Conservation (phyloP, 805 yeast species). For the Pichia ethanolica region DNA sequence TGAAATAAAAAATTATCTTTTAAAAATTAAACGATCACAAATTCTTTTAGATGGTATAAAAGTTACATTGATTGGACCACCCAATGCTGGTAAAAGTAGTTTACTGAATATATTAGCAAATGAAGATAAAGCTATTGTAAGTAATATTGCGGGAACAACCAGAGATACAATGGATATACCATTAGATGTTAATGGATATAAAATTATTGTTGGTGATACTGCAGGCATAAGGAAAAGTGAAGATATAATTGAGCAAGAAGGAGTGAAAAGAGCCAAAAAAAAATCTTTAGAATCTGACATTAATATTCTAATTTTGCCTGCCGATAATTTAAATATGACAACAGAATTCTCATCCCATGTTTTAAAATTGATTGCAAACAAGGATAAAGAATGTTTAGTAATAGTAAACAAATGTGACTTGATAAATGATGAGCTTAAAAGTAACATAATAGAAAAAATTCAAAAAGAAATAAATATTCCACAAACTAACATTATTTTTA, state of each 20-base stretch:
- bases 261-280: slow-evolving; percentile 67
- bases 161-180: slow-evolving; percentile 81
- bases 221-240: slow-evolving; percentile 70
- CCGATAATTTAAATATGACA: slow-evolving; percentile 27
- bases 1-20: slow-evolving; percentile 39
- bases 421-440: slow-evolving; percentile 10
- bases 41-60: slow-evolving; percentile 66
- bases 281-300: slow-evolving; percentile 59
- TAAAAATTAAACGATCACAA: slow-evolving; percentile 48
- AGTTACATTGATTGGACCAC: slow-evolving; percentile 75
- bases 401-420: slow-evolving; percentile 60
- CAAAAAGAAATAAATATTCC: slow-evolving; percentile 22
- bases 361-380: slow-evolving; percentile 15
- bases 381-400: slow-evolving; percentile 27
- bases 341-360: slow-evolving; percentile 36
- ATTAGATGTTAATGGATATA: slow-evolving; percentile 74
- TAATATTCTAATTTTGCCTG: slow-evolving; percentile 56
- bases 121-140: slow-evolving; percentile 83
- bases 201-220: slow-evolving; percentile 81
- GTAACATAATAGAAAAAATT: slow-evolving; percentile 16
- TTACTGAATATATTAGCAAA: slow-evolving; percentile 68
- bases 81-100: slow-evolving; percentile 95
- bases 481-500: slow-evolving; percentile 22
- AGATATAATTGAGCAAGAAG: slow-evolving; percentile 49
- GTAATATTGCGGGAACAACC: slow-evolving; percentile 89